Evolutionary conservation across 805 yeast species (phyloP).

Genomic region (Komagataella populi): DNA sequence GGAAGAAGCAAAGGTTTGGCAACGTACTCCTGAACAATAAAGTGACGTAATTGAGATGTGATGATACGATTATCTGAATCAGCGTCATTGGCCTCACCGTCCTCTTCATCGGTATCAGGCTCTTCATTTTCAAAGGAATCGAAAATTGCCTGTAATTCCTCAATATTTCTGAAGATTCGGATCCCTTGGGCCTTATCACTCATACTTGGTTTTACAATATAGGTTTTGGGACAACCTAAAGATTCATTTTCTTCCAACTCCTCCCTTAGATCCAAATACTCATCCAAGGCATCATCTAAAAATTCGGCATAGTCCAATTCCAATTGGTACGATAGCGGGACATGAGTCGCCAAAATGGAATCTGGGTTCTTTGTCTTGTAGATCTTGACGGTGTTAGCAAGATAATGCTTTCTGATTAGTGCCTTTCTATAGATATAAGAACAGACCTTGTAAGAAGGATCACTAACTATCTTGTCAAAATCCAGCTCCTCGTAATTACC

Average conservation of each 20-base stretch:
- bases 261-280: conserved; percentile 74
- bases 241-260: conserved; percentile 45
- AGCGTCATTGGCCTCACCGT: conserved; percentile 18
- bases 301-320: conserved; percentile 96
- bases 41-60: conserved; percentile 81
- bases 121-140: conserved; percentile 75
- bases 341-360: conserved; percentile 43
- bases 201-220: conserved; percentile 95
- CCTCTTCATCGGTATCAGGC: conserved; percentile 42
- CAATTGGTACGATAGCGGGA: conserved; percentile 64
- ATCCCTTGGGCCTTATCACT: conserved; percentile 97
- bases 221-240: conserved; percentile 27
- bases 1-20: conserved; percentile 52
- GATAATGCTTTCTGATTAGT: conserved; percentile 77
- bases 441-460: conserved; percentile 46
- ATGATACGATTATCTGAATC: conserved; percentile 48
- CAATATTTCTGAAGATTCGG: conserved; percentile 62
- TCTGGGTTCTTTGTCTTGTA: conserved; percentile 64
- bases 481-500: conserved; percentile 86
- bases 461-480: conserved; percentile 44
- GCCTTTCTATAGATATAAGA: conserved; percentile 86
- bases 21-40: conserved; percentile 77
- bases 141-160: conserved; percentile 71
- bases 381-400: conserved; percentile 72
- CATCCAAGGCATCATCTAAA: conserved; percentile 86